Conservation (phyloP, 2,329 filamentous ascomycete species). For the Alternaria postmessia region DNA sequence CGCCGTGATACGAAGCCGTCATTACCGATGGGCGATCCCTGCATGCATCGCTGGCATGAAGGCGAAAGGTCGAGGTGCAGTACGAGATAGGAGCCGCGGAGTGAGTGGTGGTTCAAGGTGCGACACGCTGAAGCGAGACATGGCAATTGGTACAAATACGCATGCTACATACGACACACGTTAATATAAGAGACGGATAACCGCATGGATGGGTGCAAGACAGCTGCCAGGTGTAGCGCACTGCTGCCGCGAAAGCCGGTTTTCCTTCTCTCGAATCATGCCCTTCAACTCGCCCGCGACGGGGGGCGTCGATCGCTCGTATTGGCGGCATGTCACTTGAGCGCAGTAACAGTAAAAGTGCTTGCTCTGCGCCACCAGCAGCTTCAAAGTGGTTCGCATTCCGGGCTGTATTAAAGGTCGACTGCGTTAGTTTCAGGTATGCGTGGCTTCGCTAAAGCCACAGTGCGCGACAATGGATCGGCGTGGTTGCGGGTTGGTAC, state of each 20-base stretch:
- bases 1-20: neutral
- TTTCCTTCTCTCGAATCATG: constrained; percentile 12
- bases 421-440: neutral
- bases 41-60: constrained; percentile 15
- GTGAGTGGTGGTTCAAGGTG: neutral
- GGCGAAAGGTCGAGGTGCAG: neutral
- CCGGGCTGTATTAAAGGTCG: neutral
- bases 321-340: constrained; percentile 2
- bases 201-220: constrained; percentile 12
- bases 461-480: neutral
- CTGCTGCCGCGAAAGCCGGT: constrained; percentile 16
- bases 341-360: neutral
- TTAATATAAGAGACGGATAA: constrained; percentile 21
- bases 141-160: constrained; percentile 4
- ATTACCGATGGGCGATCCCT: neutral
- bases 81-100: constrained; percentile 7
- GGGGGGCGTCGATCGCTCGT: constrained; percentile 11
- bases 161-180: neutral
- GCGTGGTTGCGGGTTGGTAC: neutral
- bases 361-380: neutral
- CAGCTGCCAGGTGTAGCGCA: constrained; percentile 5
- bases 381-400: neutral
- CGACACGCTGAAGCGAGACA: constrained; percentile 4
- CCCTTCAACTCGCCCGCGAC: neutral
- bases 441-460: neutral